Percentiles rank a stretch among this genome's conserved stretches.
Conservation (phyloP, 257 asterid species). For the Euphrasia confusa region DNA sequence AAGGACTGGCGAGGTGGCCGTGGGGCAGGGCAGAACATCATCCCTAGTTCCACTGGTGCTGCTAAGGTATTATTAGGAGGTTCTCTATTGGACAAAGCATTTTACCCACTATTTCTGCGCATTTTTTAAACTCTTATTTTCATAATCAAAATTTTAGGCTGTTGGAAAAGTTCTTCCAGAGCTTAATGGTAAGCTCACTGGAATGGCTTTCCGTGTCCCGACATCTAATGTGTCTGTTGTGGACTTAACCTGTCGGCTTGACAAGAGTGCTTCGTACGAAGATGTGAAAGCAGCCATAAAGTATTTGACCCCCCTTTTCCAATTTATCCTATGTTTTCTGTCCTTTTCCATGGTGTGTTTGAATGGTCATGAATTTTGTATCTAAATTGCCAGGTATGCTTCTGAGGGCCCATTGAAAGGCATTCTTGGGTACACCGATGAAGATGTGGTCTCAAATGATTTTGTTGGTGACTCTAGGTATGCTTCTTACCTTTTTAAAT, state of each 20-base stretch:
- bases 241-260: constrained; percentile 91
- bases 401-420: constrained; percentile 86
- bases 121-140: neutral
- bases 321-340: neutral
- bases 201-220: constrained; percentile 99
- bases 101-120: constrained; percentile 1
- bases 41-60: constrained; percentile 99
- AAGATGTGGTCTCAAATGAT: constrained; percentile 97
- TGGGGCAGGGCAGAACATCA: constrained; percentile 96
- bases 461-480: constrained; percentile 95
- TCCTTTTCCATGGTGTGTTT: neutral
- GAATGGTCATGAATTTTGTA: neutral
- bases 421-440: constrained; percentile 97
- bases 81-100: neutral
- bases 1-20: constrained; percentile 99
- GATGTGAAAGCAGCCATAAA: constrained; percentile 91
- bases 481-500: neutral
- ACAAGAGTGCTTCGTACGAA: constrained; percentile 83
- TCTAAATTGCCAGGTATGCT: constrained; percentile 58
- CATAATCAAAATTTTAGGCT: constrained; percentile 50
- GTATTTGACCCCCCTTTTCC: constrained; percentile 37
- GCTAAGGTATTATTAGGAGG: constrained; percentile 68
- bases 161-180: constrained; percentile 99
- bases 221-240: constrained; percentile 97
- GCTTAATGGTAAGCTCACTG: constrained; percentile 94